A percentile compares a stretch with the other conserved stretches of the same genome.
Evolutionary conservation across 495 filamentous ascomycete species (phyloP).

Genomic region (Aspergillus incahuasiensis): DNA sequence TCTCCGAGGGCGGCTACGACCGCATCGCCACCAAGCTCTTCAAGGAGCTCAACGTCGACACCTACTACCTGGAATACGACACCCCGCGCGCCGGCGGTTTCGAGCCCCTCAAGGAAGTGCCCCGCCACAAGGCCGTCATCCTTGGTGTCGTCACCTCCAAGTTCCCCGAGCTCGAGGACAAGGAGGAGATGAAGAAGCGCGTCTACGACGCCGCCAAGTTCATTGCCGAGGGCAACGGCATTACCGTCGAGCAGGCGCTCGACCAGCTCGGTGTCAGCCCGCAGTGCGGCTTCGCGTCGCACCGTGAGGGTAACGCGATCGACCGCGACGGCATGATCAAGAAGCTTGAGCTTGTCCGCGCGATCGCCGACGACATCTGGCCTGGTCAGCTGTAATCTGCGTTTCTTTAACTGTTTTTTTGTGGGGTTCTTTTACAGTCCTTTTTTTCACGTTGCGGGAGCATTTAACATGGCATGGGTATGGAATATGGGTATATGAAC

Average conservation of each 20-base stretch:
- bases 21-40: constrained; percentile 76
- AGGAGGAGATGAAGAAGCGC: constrained; percentile 66
- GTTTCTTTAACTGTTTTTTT: background rate
- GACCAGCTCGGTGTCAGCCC: constrained; percentile 67
- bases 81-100: constrained; percentile 71
- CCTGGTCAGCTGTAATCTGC: constrained; percentile 50
- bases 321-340: constrained; percentile 62
- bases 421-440: background rate
- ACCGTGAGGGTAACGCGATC: constrained; percentile 63
- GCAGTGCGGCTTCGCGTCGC: constrained; percentile 77
- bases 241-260: constrained; percentile 60
- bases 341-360: constrained; percentile 62
- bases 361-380: constrained; percentile 70
- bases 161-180: constrained; percentile 66
- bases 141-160: constrained; percentile 73
- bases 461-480: background rate
- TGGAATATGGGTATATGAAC: background rate
- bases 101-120: constrained; percentile 69
- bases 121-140: constrained; percentile 70
- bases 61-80: constrained; percentile 83
- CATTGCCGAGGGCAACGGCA: constrained; percentile 63
- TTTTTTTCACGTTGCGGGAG: background rate
- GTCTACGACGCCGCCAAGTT: constrained; percentile 64
- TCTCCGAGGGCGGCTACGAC: constrained; percentile 77
- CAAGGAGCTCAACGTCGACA: constrained; percentile 66